Evolutionary conservation across 495 filamentous ascomycete species (phyloP).

Genomic region (Amniculicola lignicola): DNA sequence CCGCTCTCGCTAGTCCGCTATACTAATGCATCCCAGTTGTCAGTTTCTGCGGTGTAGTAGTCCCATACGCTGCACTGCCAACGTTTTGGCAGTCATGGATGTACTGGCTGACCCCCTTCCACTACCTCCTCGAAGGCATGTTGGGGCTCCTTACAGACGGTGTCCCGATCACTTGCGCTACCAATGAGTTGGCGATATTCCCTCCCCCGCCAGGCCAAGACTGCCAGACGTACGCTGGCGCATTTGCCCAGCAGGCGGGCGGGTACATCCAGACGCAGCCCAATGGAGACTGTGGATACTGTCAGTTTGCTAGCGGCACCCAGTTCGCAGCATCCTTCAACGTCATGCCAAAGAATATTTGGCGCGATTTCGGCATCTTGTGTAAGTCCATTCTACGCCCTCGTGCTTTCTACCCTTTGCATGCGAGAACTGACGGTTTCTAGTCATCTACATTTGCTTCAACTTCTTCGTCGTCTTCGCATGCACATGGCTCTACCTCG

Average conservation of each 20-base stretch:
- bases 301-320: constrained; percentile 42
- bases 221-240: constrained; percentile 50
- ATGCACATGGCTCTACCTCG: constrained; percentile 34
- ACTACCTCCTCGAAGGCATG: constrained; percentile 57
- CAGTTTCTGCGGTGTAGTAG: constrained; percentile 61
- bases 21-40: constrained; percentile 40
- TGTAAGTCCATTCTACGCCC: constrained; percentile 12
- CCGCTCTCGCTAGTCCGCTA: not conserved
- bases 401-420: not conserved
- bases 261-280: constrained; percentile 40
- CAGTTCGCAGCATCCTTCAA: constrained; percentile 41
- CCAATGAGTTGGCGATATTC: constrained; percentile 52
- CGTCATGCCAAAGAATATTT: constrained; percentile 34
- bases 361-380: constrained; percentile 42
- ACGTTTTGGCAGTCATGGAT: constrained; percentile 56
- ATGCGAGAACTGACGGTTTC: constrained; percentile 2
- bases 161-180: constrained; percentile 46
- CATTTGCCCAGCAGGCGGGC: constrained; percentile 34
- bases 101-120: constrained; percentile 54
- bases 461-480: constrained; percentile 34
- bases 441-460: constrained; percentile 33
- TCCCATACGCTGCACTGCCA: constrained; percentile 49
- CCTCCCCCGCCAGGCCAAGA: constrained; percentile 49
- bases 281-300: constrained; percentile 40
- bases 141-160: constrained; percentile 49